Evolutionary conservation across 371 early-diverging fungal genomes (phyloP).

Genomic region (Caulochytrium protostelioides): DNA sequence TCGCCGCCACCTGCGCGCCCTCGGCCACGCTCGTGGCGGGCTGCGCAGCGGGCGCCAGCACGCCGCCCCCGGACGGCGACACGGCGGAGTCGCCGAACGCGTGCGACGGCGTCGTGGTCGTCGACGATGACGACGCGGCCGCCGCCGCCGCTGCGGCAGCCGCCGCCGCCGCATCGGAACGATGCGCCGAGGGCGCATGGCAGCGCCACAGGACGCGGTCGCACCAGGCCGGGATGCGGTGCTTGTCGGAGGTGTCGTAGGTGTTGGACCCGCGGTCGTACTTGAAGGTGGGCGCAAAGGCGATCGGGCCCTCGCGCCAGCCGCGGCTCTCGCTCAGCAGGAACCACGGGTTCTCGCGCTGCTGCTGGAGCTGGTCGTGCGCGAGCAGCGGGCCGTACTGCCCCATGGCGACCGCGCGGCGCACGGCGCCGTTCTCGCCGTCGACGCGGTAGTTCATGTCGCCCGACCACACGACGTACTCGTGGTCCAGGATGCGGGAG

Average conservation of each 20-base stretch:
- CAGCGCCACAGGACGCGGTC: constrained; percentile 29
- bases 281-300: constrained; percentile 69
- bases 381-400: constrained; percentile 16
- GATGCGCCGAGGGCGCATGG: too few species aligned
- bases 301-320: constrained; percentile 39
- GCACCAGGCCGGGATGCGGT: constrained; percentile 62
- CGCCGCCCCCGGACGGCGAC: background rate
- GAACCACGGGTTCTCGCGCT: constrained; percentile 30
- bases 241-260: constrained; percentile 60
- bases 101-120: background rate
- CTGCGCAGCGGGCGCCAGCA: background rate
- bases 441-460: constrained; percentile 75
- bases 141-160: too few species aligned
- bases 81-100: background rate
- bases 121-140: background rate
- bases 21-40: background rate
- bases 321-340: constrained; percentile 29
- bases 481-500: constrained; percentile 46
- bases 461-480: constrained; percentile 44
- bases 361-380: constrained; percentile 41
- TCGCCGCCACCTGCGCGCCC: background rate
- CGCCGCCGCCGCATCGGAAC: background rate
- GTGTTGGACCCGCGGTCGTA: constrained; percentile 41
- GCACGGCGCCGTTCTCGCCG: constrained; percentile 17
- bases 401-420: background rate